These are phyloP conservation scores for Pelargonium myrrhifolium DNA, from an alignment of 441 rosid species.

Conservation along the genomic window DNA sequence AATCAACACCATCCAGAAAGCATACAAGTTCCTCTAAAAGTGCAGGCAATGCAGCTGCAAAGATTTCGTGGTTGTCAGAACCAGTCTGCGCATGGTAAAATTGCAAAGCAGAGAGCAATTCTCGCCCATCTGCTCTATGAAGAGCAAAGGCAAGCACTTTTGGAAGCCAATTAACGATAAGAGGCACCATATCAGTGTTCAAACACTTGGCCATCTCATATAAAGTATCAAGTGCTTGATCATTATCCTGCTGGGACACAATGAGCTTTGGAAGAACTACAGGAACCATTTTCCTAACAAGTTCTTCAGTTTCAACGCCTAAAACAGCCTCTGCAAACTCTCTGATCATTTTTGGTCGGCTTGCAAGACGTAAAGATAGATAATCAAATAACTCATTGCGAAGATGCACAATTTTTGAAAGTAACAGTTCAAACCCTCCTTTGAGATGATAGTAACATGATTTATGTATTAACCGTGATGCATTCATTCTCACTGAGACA, in stretches of 20 bases:
- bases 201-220: slow-evolving; percentile 68
- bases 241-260: slow-evolving; percentile 65
- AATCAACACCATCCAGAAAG: slow-evolving; percentile 74
- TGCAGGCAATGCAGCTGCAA: slow-evolving; percentile 93
- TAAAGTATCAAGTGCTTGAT: slow-evolving; percentile 53
- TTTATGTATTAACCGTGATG: slow-evolving; percentile 65
- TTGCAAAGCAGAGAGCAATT: slow-evolving; percentile 65
- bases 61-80: slow-evolving; percentile 85
- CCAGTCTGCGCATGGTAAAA: slow-evolving; percentile 80
- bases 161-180: slow-evolving; percentile 85
- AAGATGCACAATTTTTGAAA: slow-evolving; percentile 53
- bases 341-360: slow-evolving; percentile 61
- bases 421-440: slow-evolving; percentile 67
- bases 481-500: slow-evolving; percentile 58
- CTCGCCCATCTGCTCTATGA: slow-evolving; percentile 56
- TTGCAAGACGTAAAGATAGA: slow-evolving; percentile 57
- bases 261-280: slow-evolving; percentile 90
- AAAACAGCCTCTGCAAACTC: slow-evolving; percentile 93
- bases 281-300: slow-evolving; percentile 77
- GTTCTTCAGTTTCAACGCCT: slow-evolving; percentile 65
- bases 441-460: slow-evolving; percentile 69
- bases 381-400: slow-evolving; percentile 61
- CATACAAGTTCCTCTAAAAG: slow-evolving; percentile 93
- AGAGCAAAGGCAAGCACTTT: slow-evolving; percentile 96
- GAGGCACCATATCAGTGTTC: slow-evolving; percentile 62